Base-by-base conservation (phyloP, 805 yeast species). In the Kluyveromyces lactis region DNA sequence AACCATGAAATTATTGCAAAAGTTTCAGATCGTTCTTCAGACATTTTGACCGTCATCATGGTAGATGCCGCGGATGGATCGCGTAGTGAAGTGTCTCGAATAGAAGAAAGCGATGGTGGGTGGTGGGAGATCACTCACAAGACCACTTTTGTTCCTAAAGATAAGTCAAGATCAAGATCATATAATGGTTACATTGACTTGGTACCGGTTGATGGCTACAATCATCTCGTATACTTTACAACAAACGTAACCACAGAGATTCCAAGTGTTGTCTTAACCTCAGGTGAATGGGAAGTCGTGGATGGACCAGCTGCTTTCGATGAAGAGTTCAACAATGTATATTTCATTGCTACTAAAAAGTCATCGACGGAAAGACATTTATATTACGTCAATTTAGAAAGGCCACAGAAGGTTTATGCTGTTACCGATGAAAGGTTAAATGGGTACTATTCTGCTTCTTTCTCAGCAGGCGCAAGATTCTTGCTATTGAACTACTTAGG, bases 271-370 rank as follows among this genome's bases (percentile, higher is more conserved):
- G 13, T 16, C 2, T 69, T 95, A 34, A 84, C 92, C 1, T 42
- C 60, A 3, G 98, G 98, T 5, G 62, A 72, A 1, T 92, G 95
- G 95, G 98, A 92, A 59, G 95, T 92, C n/a, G 82, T 75, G 19
- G 72, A 68, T 44, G 89, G 86, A 1, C 77, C 82, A 2, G 65
- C 80, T 2, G 72, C 80, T 0, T 76, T 75, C 60, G 86, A 82
- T 52, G 64, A 61, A 38, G 62, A 66, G 4, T 64, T 61, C 23
- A 72, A 70, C 39, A 68, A 73, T 47, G 71, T 78, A 12, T 69
- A 63, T 43, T 92, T 78, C 56, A 54, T 78, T 6, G 80, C 90
- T 4, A 86, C 97, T 0, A 73, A 76, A 53, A 77, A 77, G 46
- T 77, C 89, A 1, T 78, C 96, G 0, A 75, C 77, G 16, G 95